These are phyloP conservation scores for Begonia fuchsioides DNA, from an alignment of 306 rosid genomes.

Conservation along the genomic window DNA sequence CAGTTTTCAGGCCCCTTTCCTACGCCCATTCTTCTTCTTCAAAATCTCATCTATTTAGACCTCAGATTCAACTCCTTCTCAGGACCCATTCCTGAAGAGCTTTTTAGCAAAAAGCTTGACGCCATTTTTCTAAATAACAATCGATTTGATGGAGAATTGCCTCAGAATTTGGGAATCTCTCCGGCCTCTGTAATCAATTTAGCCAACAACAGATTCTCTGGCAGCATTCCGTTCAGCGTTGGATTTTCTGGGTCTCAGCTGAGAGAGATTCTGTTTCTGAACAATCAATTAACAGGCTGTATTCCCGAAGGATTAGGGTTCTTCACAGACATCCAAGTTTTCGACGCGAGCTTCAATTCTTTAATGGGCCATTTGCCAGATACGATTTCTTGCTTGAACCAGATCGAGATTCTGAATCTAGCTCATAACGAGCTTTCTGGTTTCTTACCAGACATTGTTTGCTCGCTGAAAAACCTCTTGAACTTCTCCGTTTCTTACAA, in stretches of 20 bases:
- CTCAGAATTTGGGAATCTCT: slow-evolving; percentile 68
- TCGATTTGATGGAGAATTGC: slow-evolving; percentile 65
- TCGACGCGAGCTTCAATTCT: slow-evolving; percentile 74
- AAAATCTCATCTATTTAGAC: slow-evolving; percentile 68
- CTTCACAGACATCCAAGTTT: slow-evolving; percentile 65
- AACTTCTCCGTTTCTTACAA: slow-evolving; percentile 74
- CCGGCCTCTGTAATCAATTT: slow-evolving; percentile 90
- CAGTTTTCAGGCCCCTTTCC: slow-evolving; percentile 77
- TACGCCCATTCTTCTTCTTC: slow-evolving; percentile 35
- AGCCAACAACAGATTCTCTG: slow-evolving; percentile 64
- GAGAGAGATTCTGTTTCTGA: slow-evolving; percentile 75
- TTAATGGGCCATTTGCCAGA: slow-evolving; percentile 78
- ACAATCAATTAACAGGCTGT: slow-evolving; percentile 77
- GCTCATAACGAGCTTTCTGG: slow-evolving; percentile 76
- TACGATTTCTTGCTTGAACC: slow-evolving; percentile 66
- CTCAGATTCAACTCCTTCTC: slow-evolving; percentile 71
- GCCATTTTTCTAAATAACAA: slow-evolving; percentile 80
- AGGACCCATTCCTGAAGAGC: slow-evolving; percentile 54
- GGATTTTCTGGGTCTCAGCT: slow-evolving; percentile 53
- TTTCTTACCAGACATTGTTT: too few species aligned
- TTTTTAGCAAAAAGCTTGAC: slow-evolving; percentile 58
- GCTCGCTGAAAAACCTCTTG: slow-evolving; percentile 1
- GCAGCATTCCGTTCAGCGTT: slow-evolving; percentile 63
- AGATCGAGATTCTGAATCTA: slow-evolving; percentile 58
- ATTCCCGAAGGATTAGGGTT: slow-evolving; percentile 85